Evolutionary conservation across 768 basidiomycete genomes (phyloP), one percentile per base, ranked within the genome.

Genomic region (Fomitopsis serialis): DNA sequence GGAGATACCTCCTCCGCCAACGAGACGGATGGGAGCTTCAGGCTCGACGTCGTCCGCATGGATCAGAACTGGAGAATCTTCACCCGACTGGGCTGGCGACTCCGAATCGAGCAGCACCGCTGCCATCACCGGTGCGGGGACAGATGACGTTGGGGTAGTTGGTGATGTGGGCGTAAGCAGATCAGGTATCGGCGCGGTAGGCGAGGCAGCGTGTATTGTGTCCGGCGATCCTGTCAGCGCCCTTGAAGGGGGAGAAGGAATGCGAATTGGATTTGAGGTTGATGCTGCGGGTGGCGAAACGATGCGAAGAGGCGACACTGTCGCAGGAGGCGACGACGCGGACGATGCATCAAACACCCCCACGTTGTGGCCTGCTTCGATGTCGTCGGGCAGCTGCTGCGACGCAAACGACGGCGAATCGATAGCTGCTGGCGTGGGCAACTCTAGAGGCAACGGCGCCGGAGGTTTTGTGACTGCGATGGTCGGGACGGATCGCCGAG

Each of bases 381-480:
- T 10, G 43, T 63, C 62, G 19, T 47, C 29, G 35, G 37, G n/a
- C 48, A 44, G 11, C 42, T 24, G 25, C 13, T 24, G 21, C 42
- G 48, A 25, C 17, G 19, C 45, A 11, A 44, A 19, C 13, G 34
- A 11, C 1, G 44, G 45, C 12, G 52, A 40, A 19, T 42, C 36
- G 15, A 53, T 36, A 63, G 87, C 85, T 35, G 73, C 75, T 23
- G 75, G 72, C 17, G 81, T 87, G 1, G 89, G 89, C 19, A 92
- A 71, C 50, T 78, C 76, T 12, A 92, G 80, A 44, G 89, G 89
- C 50, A 74, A 67, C 13, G 89, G 89, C 0, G 78, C 81, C 2
- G 89, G 87, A 9, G 84, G 77, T 70, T 83, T 89, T 29, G 85
- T 83, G 53, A 87, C 69, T 21, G 83, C 78, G 50, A 85, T 82